Evolutionary conservation across 371 early-diverging fungal species (phyloP), one percentile per base, ranked within the genome.

Genomic region (Apophysomyces elegans): DNA sequence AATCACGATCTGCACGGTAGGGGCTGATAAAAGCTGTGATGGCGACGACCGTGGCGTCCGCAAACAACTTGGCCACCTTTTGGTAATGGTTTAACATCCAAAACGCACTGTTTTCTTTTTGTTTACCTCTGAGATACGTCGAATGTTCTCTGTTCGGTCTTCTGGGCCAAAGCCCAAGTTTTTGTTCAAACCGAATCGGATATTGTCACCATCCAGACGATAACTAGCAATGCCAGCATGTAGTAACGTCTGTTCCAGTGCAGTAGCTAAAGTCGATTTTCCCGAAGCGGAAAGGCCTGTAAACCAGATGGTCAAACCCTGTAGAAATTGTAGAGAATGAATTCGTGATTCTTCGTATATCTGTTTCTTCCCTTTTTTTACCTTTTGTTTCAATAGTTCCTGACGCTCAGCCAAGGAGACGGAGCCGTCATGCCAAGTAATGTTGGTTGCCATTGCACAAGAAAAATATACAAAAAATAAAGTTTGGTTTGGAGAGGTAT

Each of bases 261-360:
- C 96, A 58, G 90, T 86, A 50, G 96, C 96, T 45, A 96, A 73
- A 14, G 97, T 96, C 47, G 95, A 94, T 72, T 96, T 96, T 38
- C 97, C 97, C 4, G 93, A 93, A 4, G 95, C 97, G 13, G 95
- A 95, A n/a, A 96, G 85, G 39, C 97, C 96, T 36, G 95, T 95
- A 67, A 96, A 90, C 95, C 96, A 96, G 68, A 95, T 84, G 14
- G 95, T 95, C 64, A 92, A 76, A 16, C 95, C 95, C 88, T 91
- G 50, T 61, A 21, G 59, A 37, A 37, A 13, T 16, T 37, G 3
- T 26, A 2, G 32, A 26, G 32, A 26, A 26, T 26, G 32, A 26
- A 3, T 1, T 26, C 32, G 2, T 26, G 32, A 2, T 26, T 26
- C 2, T 2, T 26, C 32, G 0, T 26, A 26, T 26, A 26, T 26